Conservation (phyloP, 202 grass and related monocot genomes). For the Musa balbisiana region DNA sequence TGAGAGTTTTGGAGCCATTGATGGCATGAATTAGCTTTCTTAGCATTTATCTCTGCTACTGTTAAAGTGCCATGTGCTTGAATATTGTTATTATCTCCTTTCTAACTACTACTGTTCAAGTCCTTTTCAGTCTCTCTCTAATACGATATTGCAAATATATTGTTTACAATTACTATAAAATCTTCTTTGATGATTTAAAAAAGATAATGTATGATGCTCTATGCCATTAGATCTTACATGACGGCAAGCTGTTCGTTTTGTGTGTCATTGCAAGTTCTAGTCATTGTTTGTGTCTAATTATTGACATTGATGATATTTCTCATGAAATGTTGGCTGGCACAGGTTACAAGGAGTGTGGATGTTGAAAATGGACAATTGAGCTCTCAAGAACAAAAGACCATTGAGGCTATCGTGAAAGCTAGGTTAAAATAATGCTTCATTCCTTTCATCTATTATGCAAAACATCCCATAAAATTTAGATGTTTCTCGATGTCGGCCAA, state of each 20-base stretch:
- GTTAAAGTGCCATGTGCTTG: background rate
- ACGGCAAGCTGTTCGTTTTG: background rate
- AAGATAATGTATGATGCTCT: background rate
- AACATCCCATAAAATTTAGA: too few species aligned
- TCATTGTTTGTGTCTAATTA: too few species aligned
- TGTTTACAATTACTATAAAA: background rate
- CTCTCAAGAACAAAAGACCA: conserved; percentile 34
- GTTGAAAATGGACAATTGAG: conserved; percentile 25
- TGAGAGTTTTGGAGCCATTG: too few species aligned
- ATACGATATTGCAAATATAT: background rate
- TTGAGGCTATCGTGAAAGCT: conserved; percentile 39
- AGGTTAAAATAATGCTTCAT: conserved; percentile 21
- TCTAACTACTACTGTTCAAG: background rate
- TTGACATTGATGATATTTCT: too few species aligned
- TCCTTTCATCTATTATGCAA: conserved; percentile 2
- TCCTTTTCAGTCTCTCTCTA: background rate
- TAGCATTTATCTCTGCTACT: background rate
- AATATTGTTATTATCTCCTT: background rate
- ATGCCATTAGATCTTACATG: too few species aligned
- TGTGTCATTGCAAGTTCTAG: too few species aligned
- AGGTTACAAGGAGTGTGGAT: conserved; percentile 45
- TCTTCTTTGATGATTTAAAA: background rate
- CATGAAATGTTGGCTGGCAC: background rate
- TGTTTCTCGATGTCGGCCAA: background rate
- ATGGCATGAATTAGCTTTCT: background rate